Evolutionary conservation across 2,329 filamentous ascomycete species (phyloP).

Genomic region (Botrytis fragariae): DNA sequence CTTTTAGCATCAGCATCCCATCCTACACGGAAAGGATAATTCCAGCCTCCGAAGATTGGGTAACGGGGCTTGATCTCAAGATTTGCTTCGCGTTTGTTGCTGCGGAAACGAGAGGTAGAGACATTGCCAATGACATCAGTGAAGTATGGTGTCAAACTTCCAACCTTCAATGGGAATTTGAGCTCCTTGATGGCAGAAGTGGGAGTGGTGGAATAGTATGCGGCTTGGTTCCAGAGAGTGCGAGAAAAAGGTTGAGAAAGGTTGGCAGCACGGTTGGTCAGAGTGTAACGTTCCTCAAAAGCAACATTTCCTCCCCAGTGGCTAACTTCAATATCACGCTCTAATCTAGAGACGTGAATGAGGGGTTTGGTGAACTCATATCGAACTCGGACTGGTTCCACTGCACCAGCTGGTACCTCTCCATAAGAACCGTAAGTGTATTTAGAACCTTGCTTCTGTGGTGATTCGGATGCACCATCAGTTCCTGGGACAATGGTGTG

Average conservation of each 20-base stretch:
- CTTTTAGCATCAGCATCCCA: slow-evolving; percentile 86
- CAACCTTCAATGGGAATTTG: slow-evolving; percentile 72
- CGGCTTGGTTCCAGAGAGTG: slow-evolving; percentile 69
- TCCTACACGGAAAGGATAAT: slow-evolving; percentile 93
- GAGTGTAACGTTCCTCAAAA: slow-evolving; percentile 88
- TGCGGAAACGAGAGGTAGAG: slow-evolving; percentile 85
- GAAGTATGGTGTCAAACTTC: slow-evolving; percentile 87
- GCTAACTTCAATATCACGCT: slow-evolving; percentile 91
- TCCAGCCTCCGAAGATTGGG: slow-evolving; percentile 97
- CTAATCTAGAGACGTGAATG: slow-evolving; percentile 71
- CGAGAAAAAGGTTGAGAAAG: slow-evolving; percentile 71
- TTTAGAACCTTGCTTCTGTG: slow-evolving; percentile 79
- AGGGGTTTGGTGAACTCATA: slow-evolving; percentile 96
- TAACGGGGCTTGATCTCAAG: slow-evolving; percentile 92
- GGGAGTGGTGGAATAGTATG: slow-evolving; percentile 69
- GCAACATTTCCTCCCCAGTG: slow-evolving; percentile 98
- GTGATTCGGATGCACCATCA: slow-evolving; percentile 56
- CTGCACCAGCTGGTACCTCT: slow-evolving; percentile 74
- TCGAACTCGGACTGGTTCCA: slow-evolving; percentile 71
- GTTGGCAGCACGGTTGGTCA: slow-evolving; percentile 82
- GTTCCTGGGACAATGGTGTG: slow-evolving; percentile 72
- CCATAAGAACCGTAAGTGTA: slow-evolving; percentile 89
- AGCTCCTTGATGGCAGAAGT: slow-evolving; percentile 79
- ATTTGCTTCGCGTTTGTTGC: slow-evolving; percentile 71
- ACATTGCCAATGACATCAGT: slow-evolving; percentile 96